Evolutionary conservation across 169 alveolate species (phyloP).

Genomic region (Eimeria maxima): DNA sequence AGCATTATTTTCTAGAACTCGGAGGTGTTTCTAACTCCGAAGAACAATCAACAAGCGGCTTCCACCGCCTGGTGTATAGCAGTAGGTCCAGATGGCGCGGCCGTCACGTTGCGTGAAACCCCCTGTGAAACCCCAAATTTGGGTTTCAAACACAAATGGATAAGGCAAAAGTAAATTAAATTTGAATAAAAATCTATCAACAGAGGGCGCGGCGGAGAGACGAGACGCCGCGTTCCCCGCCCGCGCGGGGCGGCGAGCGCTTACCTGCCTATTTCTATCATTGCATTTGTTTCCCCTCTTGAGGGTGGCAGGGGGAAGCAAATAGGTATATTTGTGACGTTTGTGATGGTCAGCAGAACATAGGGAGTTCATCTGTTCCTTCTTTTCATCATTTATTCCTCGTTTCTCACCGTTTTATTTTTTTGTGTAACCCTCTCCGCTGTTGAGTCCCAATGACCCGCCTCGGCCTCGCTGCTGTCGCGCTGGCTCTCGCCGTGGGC

Average conservation of each 20-base stretch:
- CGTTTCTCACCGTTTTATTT: not conserved
- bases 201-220: slow-evolving; percentile 2
- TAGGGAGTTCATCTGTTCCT: not conserved
- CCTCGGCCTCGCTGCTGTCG: slow-evolving; percentile 18
- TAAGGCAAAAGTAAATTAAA: not conserved
- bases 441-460: slow-evolving; percentile 19
- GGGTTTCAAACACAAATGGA: not conserved
- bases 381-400: not conserved
- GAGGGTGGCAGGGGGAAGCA: not conserved
- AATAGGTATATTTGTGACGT: not conserved
- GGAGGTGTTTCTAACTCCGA: too few species aligned
- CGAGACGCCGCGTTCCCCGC: slow-evolving; percentile 1
- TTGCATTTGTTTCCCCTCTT: not conserved
- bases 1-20: too few species aligned
- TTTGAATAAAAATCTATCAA: not conserved
- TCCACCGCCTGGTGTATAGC: too few species aligned
- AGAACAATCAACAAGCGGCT: too few species aligned
- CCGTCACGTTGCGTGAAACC: too few species aligned
- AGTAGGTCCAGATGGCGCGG: too few species aligned
- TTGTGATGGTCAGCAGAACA: not conserved
- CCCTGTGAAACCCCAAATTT: not conserved
- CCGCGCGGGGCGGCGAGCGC: not conserved
- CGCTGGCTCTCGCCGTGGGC: slow-evolving; percentile 71
- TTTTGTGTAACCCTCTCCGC: not conserved
- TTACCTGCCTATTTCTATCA: not conserved